A percentile compares a stretch with the other conserved stretches of the same genome.
Conservation (phyloP, 2,329 filamentous ascomycete species). For the Kalmusia sp. region DNA sequence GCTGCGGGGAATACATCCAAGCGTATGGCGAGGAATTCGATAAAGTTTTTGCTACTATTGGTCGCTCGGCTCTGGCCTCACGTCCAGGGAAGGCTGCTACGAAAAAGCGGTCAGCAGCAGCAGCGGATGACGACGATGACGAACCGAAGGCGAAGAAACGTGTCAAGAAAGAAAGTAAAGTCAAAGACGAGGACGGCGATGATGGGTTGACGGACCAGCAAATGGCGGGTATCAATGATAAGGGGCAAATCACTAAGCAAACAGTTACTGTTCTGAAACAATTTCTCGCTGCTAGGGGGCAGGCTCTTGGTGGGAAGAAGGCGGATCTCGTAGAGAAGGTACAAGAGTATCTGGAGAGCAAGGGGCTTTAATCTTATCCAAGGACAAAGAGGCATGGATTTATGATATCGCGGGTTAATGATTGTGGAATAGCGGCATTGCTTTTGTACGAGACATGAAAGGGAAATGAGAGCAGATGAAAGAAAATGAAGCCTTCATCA, state of each 20-base stretch:
- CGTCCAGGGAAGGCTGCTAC: conserved; percentile 43
- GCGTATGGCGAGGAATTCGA: conserved; percentile 78
- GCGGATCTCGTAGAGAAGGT: conserved; percentile 44
- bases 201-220: conserved; percentile 50
- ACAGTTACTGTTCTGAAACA: conserved; percentile 44
- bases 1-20: conserved; percentile 78
- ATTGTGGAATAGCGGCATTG: not conserved
- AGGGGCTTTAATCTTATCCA: conserved; percentile 24
- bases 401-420: not conserved
- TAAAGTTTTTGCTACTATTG: conserved; percentile 57
- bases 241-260: conserved; percentile 52
- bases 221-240: conserved; percentile 53
- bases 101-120: conserved; percentile 51
- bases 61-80: conserved; percentile 50
- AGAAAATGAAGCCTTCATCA: no score
- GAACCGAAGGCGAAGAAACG: conserved; percentile 32
- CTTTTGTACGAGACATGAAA: not conserved
- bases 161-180: conserved; percentile 35
- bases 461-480: no score
- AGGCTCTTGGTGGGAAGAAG: conserved; percentile 42
- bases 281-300: conserved; percentile 34
- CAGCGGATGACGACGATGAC: conserved; percentile 25
- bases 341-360: conserved; percentile 44
- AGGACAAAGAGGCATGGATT: not conserved
- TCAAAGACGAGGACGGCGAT: conserved; percentile 27